phyloP scores from a whole-genome alignment of 768 basidiomycete species.

The Lentinula detonsa region DNA sequence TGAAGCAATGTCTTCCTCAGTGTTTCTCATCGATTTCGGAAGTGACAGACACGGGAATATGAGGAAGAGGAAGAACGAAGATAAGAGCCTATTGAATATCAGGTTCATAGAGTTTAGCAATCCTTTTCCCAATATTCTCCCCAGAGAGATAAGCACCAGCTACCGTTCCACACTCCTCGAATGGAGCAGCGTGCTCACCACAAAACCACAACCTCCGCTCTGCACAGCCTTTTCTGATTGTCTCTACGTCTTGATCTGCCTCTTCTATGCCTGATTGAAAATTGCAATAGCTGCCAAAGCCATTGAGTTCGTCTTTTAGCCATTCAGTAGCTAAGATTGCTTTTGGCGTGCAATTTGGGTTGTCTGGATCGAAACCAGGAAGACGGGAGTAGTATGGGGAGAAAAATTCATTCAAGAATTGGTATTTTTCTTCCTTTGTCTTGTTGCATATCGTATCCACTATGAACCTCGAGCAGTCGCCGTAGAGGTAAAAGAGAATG shows the following conservation, averaged over 20 bases:
- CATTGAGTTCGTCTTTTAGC: slow-evolving; percentile 11
- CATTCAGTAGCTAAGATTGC: slow-evolving; percentile 15
- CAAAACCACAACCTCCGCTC: slow-evolving; percentile 15
- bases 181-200: slow-evolving; percentile 15
- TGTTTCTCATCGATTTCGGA: no score
- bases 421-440: slow-evolving; percentile 11
- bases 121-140: slow-evolving; percentile 9
- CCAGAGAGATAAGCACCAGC: slow-evolving; percentile 15
- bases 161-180: slow-evolving; percentile 15
- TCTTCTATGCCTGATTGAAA: slow-evolving; percentile 13
- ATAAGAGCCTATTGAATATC: not conserved
- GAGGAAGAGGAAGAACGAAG: not conserved
- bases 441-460: slow-evolving; percentile 12
- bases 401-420: slow-evolving; percentile 12
- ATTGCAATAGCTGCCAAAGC: slow-evolving; percentile 15
- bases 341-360: slow-evolving; percentile 8
- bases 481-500: slow-evolving; percentile 14
- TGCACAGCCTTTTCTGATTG: slow-evolving; percentile 10
- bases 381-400: slow-evolving; percentile 14
- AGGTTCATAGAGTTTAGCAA: not conserved
- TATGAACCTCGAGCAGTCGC: slow-evolving; percentile 14
- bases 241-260: slow-evolving; percentile 14
- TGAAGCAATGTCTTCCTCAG: no score
- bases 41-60: no score
- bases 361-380: slow-evolving; percentile 9